Conservation (phyloP, 345 rosid genomes). For the Aquilaria malaccensis region DNA sequence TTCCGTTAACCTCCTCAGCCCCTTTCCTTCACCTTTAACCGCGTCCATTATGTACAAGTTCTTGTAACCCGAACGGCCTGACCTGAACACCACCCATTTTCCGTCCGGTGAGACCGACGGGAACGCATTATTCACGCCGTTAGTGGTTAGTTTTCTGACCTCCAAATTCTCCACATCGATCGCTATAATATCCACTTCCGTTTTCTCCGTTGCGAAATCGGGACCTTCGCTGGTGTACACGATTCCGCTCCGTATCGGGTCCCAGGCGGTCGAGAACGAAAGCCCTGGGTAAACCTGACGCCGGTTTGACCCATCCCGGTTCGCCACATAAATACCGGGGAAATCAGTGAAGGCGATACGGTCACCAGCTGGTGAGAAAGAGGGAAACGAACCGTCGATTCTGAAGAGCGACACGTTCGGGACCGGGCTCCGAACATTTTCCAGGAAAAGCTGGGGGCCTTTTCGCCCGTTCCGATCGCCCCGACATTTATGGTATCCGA, state of each 20-base stretch:
- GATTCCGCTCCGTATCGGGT: slow-evolving; percentile 53
- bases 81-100: slow-evolving; percentile 65
- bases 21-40: slow-evolving; percentile 42
- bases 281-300: slow-evolving; percentile 35
- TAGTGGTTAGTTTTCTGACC: slow-evolving; percentile 47
- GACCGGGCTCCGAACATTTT: slow-evolving; percentile 48
- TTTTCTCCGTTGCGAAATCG: slow-evolving; percentile 52
- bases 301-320: slow-evolving; percentile 65
- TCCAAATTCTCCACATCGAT: slow-evolving; percentile 31
- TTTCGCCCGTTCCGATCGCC: slow-evolving; percentile 33
- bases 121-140: slow-evolving; percentile 80
- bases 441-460: slow-evolving; percentile 46
- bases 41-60: slow-evolving; percentile 83
- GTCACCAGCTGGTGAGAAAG: slow-evolving; percentile 70
- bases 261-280: slow-evolving; percentile 77
- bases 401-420: slow-evolving; percentile 61
- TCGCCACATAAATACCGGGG: slow-evolving; percentile 81
- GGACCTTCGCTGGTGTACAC: slow-evolving; percentile 77
- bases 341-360: slow-evolving; percentile 62
- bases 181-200: slow-evolving; percentile 65
- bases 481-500: slow-evolving; percentile 85
- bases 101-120: slow-evolving; percentile 86
- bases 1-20: slow-evolving; percentile 50
- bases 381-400: slow-evolving; percentile 80
- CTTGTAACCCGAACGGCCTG: slow-evolving; percentile 74